A percentile compares a stretch with the other conserved stretches of the same genome.
Conservation (phyloP, 2,329 filamentous ascomycete genomes). For the Ophioceras dolichostomum region DNA sequence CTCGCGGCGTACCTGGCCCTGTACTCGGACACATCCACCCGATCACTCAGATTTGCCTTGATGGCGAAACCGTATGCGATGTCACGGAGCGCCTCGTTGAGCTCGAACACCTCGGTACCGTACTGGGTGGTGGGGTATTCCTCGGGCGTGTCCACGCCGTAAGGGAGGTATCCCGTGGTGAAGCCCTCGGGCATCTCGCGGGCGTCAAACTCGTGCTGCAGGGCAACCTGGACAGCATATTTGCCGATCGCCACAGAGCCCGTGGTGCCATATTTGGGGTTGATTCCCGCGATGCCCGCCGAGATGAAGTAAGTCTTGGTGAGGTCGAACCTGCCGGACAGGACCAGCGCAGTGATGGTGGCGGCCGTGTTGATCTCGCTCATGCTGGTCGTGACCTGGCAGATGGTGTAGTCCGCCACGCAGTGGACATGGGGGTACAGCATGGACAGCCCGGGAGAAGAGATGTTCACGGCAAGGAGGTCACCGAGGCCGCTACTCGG, state of each 20-base stretch:
- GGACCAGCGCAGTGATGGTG: slow-evolving; percentile 50
- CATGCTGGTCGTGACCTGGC: slow-evolving; percentile 58
- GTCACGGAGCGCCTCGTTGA: slow-evolving; percentile 46
- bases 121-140: slow-evolving; percentile 48
- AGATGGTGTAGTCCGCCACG: slow-evolving; percentile 45
- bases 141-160: slow-evolving; percentile 40
- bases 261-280: slow-evolving; percentile 53
- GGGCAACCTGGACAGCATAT: slow-evolving; percentile 60
- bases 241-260: slow-evolving; percentile 55
- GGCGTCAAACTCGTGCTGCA: slow-evolving; percentile 65
- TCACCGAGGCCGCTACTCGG: slow-evolving; percentile 33
- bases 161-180: slow-evolving; percentile 56
- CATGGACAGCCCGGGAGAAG: slow-evolving; percentile 50
- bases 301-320: slow-evolving; percentile 57
- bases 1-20: slow-evolving; percentile 36
- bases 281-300: slow-evolving; percentile 63
- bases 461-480: slow-evolving; percentile 43
- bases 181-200: slow-evolving; percentile 55
- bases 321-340: slow-evolving; percentile 52
- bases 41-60: slow-evolving; percentile 39
- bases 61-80: slow-evolving; percentile 37
- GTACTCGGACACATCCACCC: slow-evolving; percentile 33
- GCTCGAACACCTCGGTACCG: slow-evolving; percentile 58
- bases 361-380: slow-evolving; percentile 64
- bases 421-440: slow-evolving; percentile 55